Base-by-base conservation (phyloP, 306 rosid genomes). In the Lathyrus oleraceus region DNA sequence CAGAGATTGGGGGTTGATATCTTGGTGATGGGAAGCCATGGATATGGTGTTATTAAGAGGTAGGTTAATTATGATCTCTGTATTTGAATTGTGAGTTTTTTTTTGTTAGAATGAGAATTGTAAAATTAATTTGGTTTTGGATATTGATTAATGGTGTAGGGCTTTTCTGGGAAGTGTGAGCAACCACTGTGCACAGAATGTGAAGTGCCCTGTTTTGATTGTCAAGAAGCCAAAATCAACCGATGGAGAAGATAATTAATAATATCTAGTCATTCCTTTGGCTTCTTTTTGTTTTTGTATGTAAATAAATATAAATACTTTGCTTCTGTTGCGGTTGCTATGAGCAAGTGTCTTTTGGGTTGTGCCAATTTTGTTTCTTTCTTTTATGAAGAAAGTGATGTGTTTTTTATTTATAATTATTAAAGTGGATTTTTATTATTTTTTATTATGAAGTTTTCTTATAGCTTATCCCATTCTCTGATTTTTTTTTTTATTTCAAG, bases 141-240 rank as follows among this genome's bases (percentile, higher is more conserved):
- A 11, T 54, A 21, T 11, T 53, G 27, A 27, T 67, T 35, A 51
- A 72, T 67, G 44, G 72, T 87, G 72, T 86, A 91, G 97, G 86
- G 94, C 95, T 61, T 84, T 94, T 8, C 91, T 90, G 20, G 98
- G 98, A 65, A 94, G 98, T 19, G 98, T 94, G 49, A 94, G 98
- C 86, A 94, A 83, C 73, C 74, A 90, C 60, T 87, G 97, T 45
- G 97, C 87, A 38, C 93, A 88, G 81, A 88, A 79, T 54, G 97
- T 71, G 16, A 90, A 88, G 69, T 94, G 98, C 65, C 97, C 96
- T 0, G 84, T 90, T 5, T 70, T 94, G 82, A 88, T 94, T 6
- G 97, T 90, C 19, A 94, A 90, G 86, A 90, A 78, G 87, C 98
- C 98, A 5, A 88, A 87, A 78, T 3, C 86, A 39, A 53, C 72